Conservation (phyloP, 2,329 filamentous ascomycete species). For the Neonectria hederae region DNA sequence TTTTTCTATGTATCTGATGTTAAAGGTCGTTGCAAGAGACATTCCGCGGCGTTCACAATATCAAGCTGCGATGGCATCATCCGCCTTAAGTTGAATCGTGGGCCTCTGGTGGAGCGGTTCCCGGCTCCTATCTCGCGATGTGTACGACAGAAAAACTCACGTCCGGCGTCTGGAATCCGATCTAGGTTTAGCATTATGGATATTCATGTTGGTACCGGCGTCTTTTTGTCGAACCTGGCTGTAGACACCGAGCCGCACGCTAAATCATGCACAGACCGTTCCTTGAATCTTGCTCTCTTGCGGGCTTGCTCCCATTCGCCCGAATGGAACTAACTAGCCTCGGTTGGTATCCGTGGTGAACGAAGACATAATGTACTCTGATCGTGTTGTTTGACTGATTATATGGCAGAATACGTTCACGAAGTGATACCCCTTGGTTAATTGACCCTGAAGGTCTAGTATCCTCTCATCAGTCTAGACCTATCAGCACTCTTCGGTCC, state of each 20-base stretch:
- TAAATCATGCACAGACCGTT: not conserved
- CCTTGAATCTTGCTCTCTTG: not conserved
- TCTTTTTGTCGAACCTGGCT: not conserved
- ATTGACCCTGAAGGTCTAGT: no score
- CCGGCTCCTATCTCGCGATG: not conserved
- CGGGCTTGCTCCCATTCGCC: not conserved
- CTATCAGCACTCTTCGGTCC: no score
- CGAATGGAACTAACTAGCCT: not conserved
- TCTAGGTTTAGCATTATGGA: not conserved
- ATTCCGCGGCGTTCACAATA: not conserved
- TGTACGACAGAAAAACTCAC: not conserved
- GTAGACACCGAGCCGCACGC: not conserved
- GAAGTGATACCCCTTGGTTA: no score
- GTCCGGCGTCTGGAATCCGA: not conserved
- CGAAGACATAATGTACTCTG: no score
- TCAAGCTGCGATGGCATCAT: not conserved
- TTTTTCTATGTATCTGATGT: not conserved
- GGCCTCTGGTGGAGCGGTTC: not conserved
- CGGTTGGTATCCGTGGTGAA: no score
- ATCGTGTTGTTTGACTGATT: no score
- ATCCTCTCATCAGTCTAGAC: no score
- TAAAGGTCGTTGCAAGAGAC: not conserved
- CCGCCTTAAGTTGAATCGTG: not conserved
- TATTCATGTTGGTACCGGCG: not conserved
- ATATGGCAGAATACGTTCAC: no score